Evolutionary conservation across 2,329 filamentous ascomycete species (phyloP), one percentile per base, ranked within the genome.

Genomic region (Aspergillus sp.): DNA sequence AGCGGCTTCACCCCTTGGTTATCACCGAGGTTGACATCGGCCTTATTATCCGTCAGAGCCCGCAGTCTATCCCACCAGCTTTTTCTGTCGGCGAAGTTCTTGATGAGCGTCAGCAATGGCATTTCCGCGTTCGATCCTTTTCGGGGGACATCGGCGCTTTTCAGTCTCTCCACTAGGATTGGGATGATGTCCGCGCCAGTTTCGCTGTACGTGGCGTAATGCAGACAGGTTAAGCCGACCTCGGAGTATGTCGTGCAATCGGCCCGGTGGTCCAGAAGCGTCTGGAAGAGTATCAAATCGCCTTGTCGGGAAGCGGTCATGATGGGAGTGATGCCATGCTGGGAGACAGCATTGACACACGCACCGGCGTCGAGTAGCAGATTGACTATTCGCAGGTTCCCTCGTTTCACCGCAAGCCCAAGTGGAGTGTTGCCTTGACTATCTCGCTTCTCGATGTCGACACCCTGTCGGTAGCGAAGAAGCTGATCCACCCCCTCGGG

Each of bases 291-390:
- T 3, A 17, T 2, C 1, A 14, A 19, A 19, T 52, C 13, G 20
- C 53, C 56, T 5, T 49, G 25, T 16, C 47, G 34, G 9, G 48
- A 45, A 10, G 56, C 50, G 2, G 19, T 17, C 55, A 57, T 57
- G 2, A 57, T 46, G 13, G 55, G 42, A 7, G 52, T 57, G 4
- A 48, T 3, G 1, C 45, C 50, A 6, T 16, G 29, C 16, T 23
- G 5, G 3, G 55, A 57, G 10, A 21, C 41, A 3, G 31, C 50
- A 25, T 58, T 25, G 13, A 58, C 17, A 5, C 14, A n/a, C 3
- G 29, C 53, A 5, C 45, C 41, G 4, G 40, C 45, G 1, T 23
- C 6, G 5, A 54, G 43, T 4, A 51, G 41, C 5, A 34, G 14
- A 5, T 38, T 11, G 5, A 52, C 45, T 9, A 56, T 14, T 4